Evolutionary conservation across 1,139 yeast genomes (phyloP).

Genomic region (Petasospora fabianii): DNA sequence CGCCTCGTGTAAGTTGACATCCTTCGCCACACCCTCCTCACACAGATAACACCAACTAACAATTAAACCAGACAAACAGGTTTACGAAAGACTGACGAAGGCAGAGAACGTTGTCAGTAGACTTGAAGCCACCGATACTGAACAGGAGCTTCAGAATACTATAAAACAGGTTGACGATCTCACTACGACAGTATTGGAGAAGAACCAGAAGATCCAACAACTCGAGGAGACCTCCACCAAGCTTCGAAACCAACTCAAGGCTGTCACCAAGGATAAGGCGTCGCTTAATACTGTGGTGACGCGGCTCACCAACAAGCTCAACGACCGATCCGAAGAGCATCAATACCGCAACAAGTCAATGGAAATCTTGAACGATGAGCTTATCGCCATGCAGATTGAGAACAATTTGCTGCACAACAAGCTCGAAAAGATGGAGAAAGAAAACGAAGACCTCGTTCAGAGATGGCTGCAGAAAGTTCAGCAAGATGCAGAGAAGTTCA

Average conservation of each 20-base stretch:
- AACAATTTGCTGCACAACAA: conserved; percentile 54
- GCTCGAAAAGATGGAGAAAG: conserved; percentile 37
- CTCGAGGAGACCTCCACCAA: conserved; percentile 13
- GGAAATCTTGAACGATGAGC: conserved; percentile 67
- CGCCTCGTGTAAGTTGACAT: conserved; percentile 3
- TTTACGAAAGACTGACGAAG: conserved; percentile 10
- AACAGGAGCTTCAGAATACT: conserved; percentile 35
- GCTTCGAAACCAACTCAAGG: conserved; percentile 4
- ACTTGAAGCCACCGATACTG: conserved; percentile 7
- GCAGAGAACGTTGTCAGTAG: conserved; percentile 8
- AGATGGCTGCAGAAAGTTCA: conserved; percentile 58
- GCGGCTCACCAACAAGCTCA: conserved; percentile 33
- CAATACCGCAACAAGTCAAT: conserved; percentile 52
- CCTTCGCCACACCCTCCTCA: not conserved
- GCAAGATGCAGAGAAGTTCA: conserved; percentile 55
- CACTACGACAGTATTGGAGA: conserved; percentile 1
- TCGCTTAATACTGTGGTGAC: conserved; percentile 26
- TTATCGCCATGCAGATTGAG: conserved; percentile 64
- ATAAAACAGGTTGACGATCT: too few species aligned
- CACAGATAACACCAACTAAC: not conserved
- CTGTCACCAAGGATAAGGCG: conserved; percentile 14
- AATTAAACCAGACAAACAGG: conserved; percentile 11
- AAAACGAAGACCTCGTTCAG: conserved; percentile 48
- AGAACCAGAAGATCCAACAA: conserved; percentile 3
- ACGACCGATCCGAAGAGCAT: conserved; percentile 42